Conservation (phyloP, 208 protist genomes). For the Trichomonas tenax region DNA sequence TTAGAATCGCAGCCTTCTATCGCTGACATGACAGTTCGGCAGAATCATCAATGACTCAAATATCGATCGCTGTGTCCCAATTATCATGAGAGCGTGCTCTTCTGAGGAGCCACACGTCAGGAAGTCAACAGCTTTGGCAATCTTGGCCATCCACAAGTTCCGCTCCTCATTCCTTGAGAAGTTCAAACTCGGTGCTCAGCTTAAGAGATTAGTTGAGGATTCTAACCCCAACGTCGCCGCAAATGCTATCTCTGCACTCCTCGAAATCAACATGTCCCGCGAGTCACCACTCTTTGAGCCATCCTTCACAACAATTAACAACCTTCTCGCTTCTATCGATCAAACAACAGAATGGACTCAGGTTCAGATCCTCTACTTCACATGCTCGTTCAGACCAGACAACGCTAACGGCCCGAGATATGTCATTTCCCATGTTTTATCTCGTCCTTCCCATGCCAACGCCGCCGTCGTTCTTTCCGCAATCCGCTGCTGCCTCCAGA, state of each 20-base stretch:
- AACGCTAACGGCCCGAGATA: constrained; percentile 54
- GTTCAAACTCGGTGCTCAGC: constrained; percentile 15
- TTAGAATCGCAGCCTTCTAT: neutral
- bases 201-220: constrained; percentile 71
- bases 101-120: constrained; percentile 1
- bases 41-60: neutral
- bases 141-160: neutral
- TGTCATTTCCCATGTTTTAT: constrained; percentile 74
- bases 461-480: constrained; percentile 84
- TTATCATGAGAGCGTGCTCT: neutral
- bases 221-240: constrained; percentile 83
- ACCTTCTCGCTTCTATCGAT: constrained; percentile 76
- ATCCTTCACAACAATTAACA: constrained; percentile 61
- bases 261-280: constrained; percentile 64
- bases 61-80: neutral
- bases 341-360: constrained; percentile 93
- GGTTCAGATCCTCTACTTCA: constrained; percentile 84
- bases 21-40: neutral
- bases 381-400: constrained; percentile 47
- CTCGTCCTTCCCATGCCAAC: constrained; percentile 87
- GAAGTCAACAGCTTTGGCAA: neutral
- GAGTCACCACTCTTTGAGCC: constrained; percentile 49
- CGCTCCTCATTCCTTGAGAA: neutral
- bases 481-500: constrained; percentile 65
- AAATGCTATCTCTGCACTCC: constrained; percentile 73